Conservation (phyloP, 129 eudicot species). For the Lonicera japonica region DNA sequence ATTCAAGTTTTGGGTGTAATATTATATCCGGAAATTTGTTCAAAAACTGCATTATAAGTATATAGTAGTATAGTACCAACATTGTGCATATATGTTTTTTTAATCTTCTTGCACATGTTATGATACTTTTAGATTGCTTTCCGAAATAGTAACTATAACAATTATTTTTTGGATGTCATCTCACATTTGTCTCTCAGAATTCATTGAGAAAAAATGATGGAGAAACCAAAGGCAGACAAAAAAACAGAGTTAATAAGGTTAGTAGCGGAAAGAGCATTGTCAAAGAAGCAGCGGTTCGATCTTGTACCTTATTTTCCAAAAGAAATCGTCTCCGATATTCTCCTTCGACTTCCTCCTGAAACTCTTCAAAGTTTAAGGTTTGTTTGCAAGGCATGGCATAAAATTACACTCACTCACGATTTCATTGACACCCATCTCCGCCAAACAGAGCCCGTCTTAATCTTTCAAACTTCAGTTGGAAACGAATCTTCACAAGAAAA, state of each 20-base stretch:
- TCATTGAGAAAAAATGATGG: constrained; percentile 14
- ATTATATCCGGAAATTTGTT: too few relatives aligned
- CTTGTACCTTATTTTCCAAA: constrained; percentile 36
- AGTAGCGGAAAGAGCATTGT: constrained; percentile 34
- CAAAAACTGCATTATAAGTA: too few relatives aligned
- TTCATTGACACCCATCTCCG: constrained; percentile 33
- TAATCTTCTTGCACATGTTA: too few relatives aligned
- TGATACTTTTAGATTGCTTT: too few relatives aligned
- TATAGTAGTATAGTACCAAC: too few relatives aligned
- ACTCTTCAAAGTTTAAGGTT: constrained; percentile 33
- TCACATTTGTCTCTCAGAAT: constrained; percentile 4
- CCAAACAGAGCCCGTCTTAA: constrained; percentile 32
- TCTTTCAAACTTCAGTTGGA: constrained; percentile 21
- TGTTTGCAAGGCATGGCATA: constrained; percentile 54
- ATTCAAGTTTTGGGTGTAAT: too few relatives aligned
- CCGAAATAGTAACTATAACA: too few relatives aligned
- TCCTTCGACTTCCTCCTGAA: constrained; percentile 50
- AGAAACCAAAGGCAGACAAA: constrained; percentile 16
- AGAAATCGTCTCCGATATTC: constrained; percentile 40
- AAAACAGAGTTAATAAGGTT: constrained; percentile 33
- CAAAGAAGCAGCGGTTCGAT: constrained; percentile 25
- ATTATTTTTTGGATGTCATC: too few relatives aligned
- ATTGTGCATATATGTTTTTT: too few relatives aligned
- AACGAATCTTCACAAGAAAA: constrained; percentile 8
- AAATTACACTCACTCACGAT: constrained; percentile 24